Percentiles rank a stretch among this genome's conserved stretches.
phyloP scores from a whole-genome alignment of 2,329 filamentous ascomycete genomes.

The Fusarium caatingaense region DNA sequence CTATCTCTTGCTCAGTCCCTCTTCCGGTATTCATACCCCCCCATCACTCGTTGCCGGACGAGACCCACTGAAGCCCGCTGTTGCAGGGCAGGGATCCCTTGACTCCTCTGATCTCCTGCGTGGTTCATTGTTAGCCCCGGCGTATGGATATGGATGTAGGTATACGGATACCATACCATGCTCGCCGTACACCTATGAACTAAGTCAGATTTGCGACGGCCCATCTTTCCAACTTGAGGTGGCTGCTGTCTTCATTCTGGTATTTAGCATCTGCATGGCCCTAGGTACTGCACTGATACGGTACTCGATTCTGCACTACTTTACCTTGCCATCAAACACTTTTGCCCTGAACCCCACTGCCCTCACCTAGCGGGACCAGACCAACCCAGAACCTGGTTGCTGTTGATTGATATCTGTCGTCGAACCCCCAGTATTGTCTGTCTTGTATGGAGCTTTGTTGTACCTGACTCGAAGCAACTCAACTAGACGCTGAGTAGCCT shows the following conservation, averaged over 20 bases:
- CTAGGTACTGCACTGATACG: conserved; percentile 8
- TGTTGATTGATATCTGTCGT: conserved; percentile 36
- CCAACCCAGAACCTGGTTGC: conserved; percentile 15
- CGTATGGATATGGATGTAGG: conserved; percentile 15
- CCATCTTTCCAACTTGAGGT: conserved; percentile 18
- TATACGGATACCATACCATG: conserved; percentile 31
- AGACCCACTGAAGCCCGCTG: conserved; percentile 44
- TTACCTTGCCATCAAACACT: conserved; percentile 18
- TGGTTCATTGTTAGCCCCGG: conserved; percentile 42
- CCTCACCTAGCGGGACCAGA: conserved; percentile 34
- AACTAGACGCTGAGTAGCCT: conserved; percentile 22
- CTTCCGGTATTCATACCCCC: conserved; percentile 7
- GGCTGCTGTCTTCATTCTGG: conserved; percentile 11
- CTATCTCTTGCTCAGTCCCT: conserved; percentile 5
- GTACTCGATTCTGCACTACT: conserved; percentile 18
- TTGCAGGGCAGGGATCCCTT: conserved; percentile 40
- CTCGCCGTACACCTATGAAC: conserved; percentile 42
- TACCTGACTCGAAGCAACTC: conserved; percentile 35
- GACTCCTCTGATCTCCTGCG: conserved; percentile 42
- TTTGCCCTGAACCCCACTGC: conserved; percentile 26
- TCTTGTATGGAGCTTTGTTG: conserved; percentile 21
- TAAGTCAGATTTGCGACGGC: conserved; percentile 42
- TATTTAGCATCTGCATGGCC: conserved; percentile 41
- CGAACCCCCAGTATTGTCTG: conserved; percentile 20
- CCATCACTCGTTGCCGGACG: conserved; percentile 35